Conservation (phyloP, 106 monocot species). For the Phalaenopsis aphrodite region DNA sequence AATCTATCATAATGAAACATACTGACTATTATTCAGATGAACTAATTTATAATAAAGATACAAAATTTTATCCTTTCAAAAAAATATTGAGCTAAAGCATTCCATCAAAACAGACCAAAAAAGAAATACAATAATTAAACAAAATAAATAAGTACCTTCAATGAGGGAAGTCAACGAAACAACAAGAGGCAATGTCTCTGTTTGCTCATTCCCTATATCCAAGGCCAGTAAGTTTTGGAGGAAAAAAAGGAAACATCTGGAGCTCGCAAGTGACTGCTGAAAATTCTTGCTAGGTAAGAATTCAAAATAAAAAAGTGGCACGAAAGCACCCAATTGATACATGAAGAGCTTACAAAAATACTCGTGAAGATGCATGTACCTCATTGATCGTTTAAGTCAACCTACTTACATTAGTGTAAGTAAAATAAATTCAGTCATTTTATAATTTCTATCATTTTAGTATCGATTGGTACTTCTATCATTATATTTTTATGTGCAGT, state of each 20-base stretch:
- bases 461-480: no score
- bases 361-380: neutral
- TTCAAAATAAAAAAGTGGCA: neutral
- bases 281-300: constrained; percentile 6
- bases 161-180: constrained; percentile 55
- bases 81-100: neutral
- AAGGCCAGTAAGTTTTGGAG: constrained; percentile 25
- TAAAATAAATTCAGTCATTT: neutral
- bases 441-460: neutral
- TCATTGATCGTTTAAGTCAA: neutral
- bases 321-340: neutral
- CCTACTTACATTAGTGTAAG: neutral
- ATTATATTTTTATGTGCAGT: no score
- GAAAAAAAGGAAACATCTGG: constrained; percentile 44
- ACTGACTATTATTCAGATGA: neutral
- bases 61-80: neutral
- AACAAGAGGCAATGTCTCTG: constrained; percentile 52
- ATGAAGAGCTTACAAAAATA: constrained; percentile 5
- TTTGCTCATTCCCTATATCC: constrained; percentile 20
- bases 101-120: neutral
- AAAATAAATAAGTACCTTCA: constrained; percentile 41
- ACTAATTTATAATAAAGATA: neutral
- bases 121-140: neutral
- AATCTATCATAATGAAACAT: neutral
- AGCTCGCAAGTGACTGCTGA: constrained; percentile 65